Base-by-base conservation (phyloP, 768 basidiomycete species). In the Lactarius trivialis region DNA sequence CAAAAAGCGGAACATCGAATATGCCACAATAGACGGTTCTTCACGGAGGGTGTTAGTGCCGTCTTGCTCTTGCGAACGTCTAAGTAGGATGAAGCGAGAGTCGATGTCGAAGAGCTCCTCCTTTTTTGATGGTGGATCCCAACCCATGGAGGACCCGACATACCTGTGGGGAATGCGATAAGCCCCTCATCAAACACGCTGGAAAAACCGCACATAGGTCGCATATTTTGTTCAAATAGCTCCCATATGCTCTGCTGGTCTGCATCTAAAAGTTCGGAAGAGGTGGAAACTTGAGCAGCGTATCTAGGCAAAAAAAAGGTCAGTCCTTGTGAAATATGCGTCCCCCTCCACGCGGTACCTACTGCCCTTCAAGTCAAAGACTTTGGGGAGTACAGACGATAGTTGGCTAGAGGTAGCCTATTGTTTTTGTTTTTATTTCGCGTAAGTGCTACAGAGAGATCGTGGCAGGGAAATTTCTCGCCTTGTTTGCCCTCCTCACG, bases 1-100 rank as follows among this genome's bases (percentile, higher is more conserved):
- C 59, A 91, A 90, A 62, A 93, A 93, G 1, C 90, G 82, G 70
- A 92, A 91, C 74, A 83, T 82, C 17, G 78, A 66, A 68, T 75
- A 81, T 9, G 73, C 55, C 3, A 75, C 19, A 4, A 58, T 81
- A 33, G 75, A 64, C 28, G 79, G 54, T 36, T 48, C 55, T 66
- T 65, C 33, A 41, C 62, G 17, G 68, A 60, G 26, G 68, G 59
- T 49, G 61, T 69, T 39, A 21, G 55, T 57, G 4, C 26, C 41
- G 14, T 56, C 48, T 55, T 49, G n/a, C 11, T 37, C 45, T 17
- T 39, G 14, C 41, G 32, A 33, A 1, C 24, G 53, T 28, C 67
- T 55, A 7, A 80, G 75, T 26, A 89, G 61, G 58, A 90, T 70
- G 70, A 85, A 89, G 21, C 90, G 82, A 50, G 86, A 84, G 33